These are phyloP conservation scores for Quercus phellos DNA, from an alignment of 331 rosid species.

Conservation along the genomic window DNA sequence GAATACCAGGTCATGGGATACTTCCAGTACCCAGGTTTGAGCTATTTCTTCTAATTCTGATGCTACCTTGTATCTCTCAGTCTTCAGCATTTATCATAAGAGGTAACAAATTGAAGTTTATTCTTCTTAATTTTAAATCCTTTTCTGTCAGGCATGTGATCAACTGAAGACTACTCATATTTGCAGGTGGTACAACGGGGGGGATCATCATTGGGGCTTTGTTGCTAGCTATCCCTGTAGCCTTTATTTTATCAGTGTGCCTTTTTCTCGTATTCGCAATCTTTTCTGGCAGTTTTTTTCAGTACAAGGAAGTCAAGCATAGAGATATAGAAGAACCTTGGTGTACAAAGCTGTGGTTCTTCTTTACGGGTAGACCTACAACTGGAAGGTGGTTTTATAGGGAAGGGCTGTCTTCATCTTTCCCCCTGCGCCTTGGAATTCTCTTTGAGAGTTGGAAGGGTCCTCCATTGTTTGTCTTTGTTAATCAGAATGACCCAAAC, in stretches of 20 bases:
- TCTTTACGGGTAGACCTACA: slow-evolving; percentile 36
- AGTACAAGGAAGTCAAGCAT: slow-evolving; percentile 44
- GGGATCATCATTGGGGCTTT: slow-evolving; percentile 58
- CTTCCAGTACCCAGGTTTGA: slow-evolving; percentile 59
- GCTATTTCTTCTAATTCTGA: slow-evolving; percentile 54
- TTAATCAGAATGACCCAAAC: slow-evolving; percentile 42
- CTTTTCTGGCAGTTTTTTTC: slow-evolving; percentile 36
- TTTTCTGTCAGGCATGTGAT: not conserved
- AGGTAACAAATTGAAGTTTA: slow-evolving; percentile 20
- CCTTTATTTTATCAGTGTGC: slow-evolving; percentile 44
- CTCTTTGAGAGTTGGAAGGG: slow-evolving; percentile 54
- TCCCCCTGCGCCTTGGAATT: slow-evolving; percentile 43
- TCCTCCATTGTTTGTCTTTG: slow-evolving; percentile 30
- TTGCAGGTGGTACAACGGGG: slow-evolving; percentile 54
- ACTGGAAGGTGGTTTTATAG: slow-evolving; percentile 56
- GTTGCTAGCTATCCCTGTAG: slow-evolving; percentile 51
- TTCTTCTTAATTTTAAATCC: not conserved
- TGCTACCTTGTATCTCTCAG: slow-evolving; percentile 69
- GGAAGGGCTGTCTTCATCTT: slow-evolving; percentile 43
- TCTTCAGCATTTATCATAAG: slow-evolving; percentile 49
- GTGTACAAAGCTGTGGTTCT: slow-evolving; percentile 36
- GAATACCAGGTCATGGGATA: slow-evolving; percentile 42
- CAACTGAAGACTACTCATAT: slow-evolving; percentile 13
- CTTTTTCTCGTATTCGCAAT: slow-evolving; percentile 48
- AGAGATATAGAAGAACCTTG: slow-evolving; percentile 30